These are phyloP conservation scores for Argentina anserina DNA, from an alignment of 306 rosid species.

Conservation along the genomic window DNA sequence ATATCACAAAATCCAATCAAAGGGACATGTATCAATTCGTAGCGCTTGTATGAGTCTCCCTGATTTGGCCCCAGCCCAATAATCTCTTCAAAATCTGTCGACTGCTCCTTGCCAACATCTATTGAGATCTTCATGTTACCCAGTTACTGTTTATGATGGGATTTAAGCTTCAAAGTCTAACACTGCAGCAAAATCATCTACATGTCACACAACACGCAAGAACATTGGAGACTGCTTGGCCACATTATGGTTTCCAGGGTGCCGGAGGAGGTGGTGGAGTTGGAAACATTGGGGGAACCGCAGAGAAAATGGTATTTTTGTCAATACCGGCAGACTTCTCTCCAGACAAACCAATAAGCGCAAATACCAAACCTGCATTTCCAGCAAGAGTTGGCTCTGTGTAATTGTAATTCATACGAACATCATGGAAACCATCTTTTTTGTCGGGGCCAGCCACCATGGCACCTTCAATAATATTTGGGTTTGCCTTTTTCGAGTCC, in stretches of 20 bases:
- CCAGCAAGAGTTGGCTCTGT: slow-evolving; percentile 97
- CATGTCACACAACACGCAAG: slow-evolving; percentile 44
- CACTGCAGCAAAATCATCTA: slow-evolving; percentile 35
- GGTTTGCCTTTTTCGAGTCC: slow-evolving; percentile 72
- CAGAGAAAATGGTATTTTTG: slow-evolving; percentile 86
- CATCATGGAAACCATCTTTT: slow-evolving; percentile 86
- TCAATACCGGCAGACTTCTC: slow-evolving; percentile 61
- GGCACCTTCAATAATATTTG: slow-evolving; percentile 79
- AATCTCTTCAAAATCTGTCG: slow-evolving; percentile 17
- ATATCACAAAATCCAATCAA: slow-evolving; percentile 50
- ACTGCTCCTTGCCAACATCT: slow-evolving; percentile 21
- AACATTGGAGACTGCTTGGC: slow-evolving; percentile 2
- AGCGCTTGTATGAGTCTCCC: slow-evolving; percentile 15
- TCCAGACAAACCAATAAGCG: slow-evolving; percentile 88
- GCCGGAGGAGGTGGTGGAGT: slow-evolving; percentile 99
- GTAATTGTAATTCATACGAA: slow-evolving; percentile 84
- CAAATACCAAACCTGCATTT: slow-evolving; percentile 90
- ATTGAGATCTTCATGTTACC: slow-evolving; percentile 30
- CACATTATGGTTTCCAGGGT: slow-evolving; percentile 84
- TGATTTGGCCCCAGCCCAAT: slow-evolving; percentile 32
- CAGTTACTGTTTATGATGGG: slow-evolving; percentile 35
- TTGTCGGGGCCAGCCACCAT: slow-evolving; percentile 99
- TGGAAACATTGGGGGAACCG: slow-evolving; percentile 97
- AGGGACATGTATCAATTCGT: slow-evolving; percentile 30
- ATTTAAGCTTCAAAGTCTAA: slow-evolving; percentile 30